Conservation (phyloP, 139 green algal genomes). For the Auxenochlorella protothecoides region DNA sequence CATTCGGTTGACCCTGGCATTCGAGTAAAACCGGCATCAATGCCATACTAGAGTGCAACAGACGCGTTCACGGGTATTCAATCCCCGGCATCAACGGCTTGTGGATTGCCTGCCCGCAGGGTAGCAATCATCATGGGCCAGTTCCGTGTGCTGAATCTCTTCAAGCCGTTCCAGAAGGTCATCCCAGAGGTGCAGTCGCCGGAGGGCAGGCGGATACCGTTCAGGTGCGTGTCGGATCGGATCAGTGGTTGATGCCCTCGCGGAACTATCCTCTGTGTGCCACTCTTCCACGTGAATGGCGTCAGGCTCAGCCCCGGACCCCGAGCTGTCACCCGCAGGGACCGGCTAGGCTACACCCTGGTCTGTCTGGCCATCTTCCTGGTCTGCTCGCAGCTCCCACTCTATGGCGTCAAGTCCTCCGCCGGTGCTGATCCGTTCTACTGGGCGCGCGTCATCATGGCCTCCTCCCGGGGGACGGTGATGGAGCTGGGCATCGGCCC, state of each 20-base stretch:
- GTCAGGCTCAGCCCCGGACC: constrained; percentile 36
- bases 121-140: constrained; percentile 10
- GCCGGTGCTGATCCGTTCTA: constrained; percentile 90
- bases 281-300: no score
- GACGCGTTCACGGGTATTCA: no score
- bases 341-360: constrained; percentile 86
- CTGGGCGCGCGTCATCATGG: constrained; percentile 97
- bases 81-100: no score
- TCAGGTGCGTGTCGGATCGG: constrained; percentile 6
- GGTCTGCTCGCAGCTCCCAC: constrained; percentile 93
- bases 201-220: constrained; percentile 20
- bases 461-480: constrained; percentile 87
- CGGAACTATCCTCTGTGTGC: no score
- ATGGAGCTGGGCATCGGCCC: constrained; percentile 98
- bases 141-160: constrained; percentile 51
- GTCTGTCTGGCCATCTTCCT: constrained; percentile 96
- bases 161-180: constrained; percentile 45
- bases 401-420: constrained; percentile 93
- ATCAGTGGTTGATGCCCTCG: no score
- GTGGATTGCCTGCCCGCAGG: no score
- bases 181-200: constrained; percentile 45
- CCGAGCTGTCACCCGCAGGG: constrained; percentile 61
- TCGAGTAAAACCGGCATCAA: no score
- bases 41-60: no score
- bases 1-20: no score